phyloP scores from a whole-genome alignment of 495 filamentous ascomycete genomes.

The Extremus antarcticus region DNA sequence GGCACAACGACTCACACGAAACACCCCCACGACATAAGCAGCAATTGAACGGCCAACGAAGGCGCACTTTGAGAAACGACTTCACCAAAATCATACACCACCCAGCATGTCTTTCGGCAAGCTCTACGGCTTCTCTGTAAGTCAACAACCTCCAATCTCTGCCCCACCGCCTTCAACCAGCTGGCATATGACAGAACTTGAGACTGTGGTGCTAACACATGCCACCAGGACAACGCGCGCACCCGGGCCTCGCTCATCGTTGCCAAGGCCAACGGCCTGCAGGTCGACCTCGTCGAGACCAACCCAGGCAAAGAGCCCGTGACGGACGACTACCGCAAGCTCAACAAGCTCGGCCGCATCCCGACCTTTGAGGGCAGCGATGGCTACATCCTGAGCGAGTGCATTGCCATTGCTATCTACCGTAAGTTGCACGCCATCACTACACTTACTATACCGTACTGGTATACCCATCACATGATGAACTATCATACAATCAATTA shows the following conservation, averaged over 20 bases:
- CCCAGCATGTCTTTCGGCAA: slow-evolving; percentile 61
- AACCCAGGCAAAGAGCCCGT: slow-evolving; percentile 45
- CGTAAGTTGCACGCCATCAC: slow-evolving; percentile 57
- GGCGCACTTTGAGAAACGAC: slow-evolving; percentile 3
- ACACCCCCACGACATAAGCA: neutral
- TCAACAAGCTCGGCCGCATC: slow-evolving; percentile 80
- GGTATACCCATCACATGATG: slow-evolving; percentile 63
- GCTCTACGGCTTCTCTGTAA: slow-evolving; percentile 78
- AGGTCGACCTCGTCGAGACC: slow-evolving; percentile 70
- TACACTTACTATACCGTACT: slow-evolving; percentile 16
- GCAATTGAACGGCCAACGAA: slow-evolving; percentile 16
- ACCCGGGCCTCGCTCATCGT: slow-evolving; percentile 71
- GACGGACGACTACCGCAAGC: slow-evolving; percentile 63
- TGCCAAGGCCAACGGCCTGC: slow-evolving; percentile 90
- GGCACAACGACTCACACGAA: too few species aligned
- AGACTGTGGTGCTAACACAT: neutral
- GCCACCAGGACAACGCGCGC: slow-evolving; percentile 69
- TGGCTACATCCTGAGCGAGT: slow-evolving; percentile 81
- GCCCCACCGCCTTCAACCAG: neutral
- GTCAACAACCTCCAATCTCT: slow-evolving; percentile 25
- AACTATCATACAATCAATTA: slow-evolving; percentile 48
- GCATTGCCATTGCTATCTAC: slow-evolving; percentile 93
- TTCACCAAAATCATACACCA: neutral
- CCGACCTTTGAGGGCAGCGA: slow-evolving; percentile 88
- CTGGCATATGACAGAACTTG: neutral